Conservation (phyloP, 2,329 filamentous ascomycete genomes). For the Aspergillus bombycis region DNA sequence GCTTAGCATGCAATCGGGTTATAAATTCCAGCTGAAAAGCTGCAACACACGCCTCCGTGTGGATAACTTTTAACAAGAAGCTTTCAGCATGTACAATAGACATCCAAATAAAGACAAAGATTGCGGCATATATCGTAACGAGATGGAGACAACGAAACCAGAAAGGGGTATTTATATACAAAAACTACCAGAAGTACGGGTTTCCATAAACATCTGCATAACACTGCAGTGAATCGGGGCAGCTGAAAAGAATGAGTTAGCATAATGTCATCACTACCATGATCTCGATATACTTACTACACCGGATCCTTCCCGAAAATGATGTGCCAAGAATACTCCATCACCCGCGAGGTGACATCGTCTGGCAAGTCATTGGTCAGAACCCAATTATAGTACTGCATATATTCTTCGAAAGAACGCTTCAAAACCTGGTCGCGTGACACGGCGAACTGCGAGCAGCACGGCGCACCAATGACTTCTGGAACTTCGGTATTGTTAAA, state of each 20-base stretch:
- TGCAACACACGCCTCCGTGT: neutral
- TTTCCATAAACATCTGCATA: constrained; percentile 65
- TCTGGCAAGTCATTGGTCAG: constrained; percentile 49
- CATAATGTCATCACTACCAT: neutral
- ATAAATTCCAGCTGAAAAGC: neutral
- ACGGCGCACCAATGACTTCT: constrained; percentile 56
- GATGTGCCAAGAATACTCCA: constrained; percentile 62
- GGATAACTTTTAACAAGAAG: neutral
- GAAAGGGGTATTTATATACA: constrained; percentile 22
- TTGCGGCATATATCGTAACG: constrained; percentile 15
- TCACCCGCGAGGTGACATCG: constrained; percentile 51
- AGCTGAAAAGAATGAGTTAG: constrained; percentile 47
- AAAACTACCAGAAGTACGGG: constrained; percentile 27
- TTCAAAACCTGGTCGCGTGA: constrained; percentile 53
- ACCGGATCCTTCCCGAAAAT: constrained; percentile 36
- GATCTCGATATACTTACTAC: constrained; percentile 15
- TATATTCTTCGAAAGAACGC: constrained; percentile 48
- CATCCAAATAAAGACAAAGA: constrained; percentile 6
- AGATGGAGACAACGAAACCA: constrained; percentile 5
- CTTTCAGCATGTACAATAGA: neutral
- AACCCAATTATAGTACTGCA: constrained; percentile 52
- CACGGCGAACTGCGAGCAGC: constrained; percentile 69
- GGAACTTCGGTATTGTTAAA: constrained; percentile 51
- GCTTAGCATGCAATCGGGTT: constrained; percentile 1
- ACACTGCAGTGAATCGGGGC: constrained; percentile 60